Percentiles rank a stretch among this genome's conserved stretches.
Conservation (phyloP, 2,329 filamentous ascomycete species). For the Ophiostoma novo-ulmi region DNA sequence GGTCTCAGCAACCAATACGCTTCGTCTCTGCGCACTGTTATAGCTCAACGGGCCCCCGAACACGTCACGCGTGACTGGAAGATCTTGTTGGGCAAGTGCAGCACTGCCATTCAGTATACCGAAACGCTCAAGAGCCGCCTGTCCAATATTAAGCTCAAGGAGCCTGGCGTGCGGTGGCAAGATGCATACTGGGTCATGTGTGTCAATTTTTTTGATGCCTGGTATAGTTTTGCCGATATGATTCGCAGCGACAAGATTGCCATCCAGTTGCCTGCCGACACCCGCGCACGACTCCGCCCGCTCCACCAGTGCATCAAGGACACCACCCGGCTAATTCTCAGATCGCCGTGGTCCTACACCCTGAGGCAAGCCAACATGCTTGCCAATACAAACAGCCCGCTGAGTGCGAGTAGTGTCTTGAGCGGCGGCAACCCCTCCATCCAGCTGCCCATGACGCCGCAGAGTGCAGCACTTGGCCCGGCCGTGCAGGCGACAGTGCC, state of each 20-base stretch:
- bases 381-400: slow-evolving; percentile 30
- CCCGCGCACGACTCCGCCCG: slow-evolving; percentile 68
- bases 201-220: slow-evolving; percentile 67
- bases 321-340: slow-evolving; percentile 64
- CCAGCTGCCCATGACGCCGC: slow-evolving; percentile 72
- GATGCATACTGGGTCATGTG: slow-evolving; percentile 63
- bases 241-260: slow-evolving; percentile 52
- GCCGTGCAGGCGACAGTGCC: slow-evolving; percentile 87
- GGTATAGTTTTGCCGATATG: slow-evolving; percentile 59
- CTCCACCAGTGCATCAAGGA: slow-evolving; percentile 81
- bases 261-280: slow-evolving; percentile 58
- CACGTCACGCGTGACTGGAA: slow-evolving; percentile 62
- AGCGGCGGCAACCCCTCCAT: slow-evolving; percentile 25
- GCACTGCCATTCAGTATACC: slow-evolving; percentile 64
- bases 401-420: slow-evolving; percentile 15
- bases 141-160: slow-evolving; percentile 76
- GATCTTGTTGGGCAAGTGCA: slow-evolving; percentile 65
- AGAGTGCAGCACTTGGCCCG: slow-evolving; percentile 82
- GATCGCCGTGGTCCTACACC: slow-evolving; percentile 52
- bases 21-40: slow-evolving; percentile 58
- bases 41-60: slow-evolving; percentile 54
- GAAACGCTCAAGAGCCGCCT: slow-evolving; percentile 68
- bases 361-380: slow-evolving; percentile 34
- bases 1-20: slow-evolving; percentile 62
- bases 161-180: slow-evolving; percentile 66